Evolutionary conservation across 176 grass and related monocot species (phyloP), one percentile per base, ranked within the genome.

Genomic region (Musa troglodytarum): DNA sequence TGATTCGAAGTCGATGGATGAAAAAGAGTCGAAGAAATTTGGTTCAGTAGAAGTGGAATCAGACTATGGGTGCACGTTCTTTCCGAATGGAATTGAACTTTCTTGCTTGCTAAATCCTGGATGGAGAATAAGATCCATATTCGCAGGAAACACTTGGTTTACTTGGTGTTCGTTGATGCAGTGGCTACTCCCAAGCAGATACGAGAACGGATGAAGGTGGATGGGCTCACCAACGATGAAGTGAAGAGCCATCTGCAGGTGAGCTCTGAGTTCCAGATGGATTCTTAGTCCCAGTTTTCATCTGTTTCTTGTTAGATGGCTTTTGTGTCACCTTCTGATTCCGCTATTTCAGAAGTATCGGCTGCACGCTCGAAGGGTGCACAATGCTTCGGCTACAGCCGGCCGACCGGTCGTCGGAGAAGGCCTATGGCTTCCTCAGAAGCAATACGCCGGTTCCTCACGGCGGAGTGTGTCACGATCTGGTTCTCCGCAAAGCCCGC

Each of bases 221-320:
- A 96, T 24, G 93, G 89, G 61, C 89, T 96, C 25, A 96, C 93
- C 6, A 96, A 96, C 51, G 93, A 96, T 19, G 93, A 96, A 83
- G 93, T 96, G 20, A 96, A 96, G 73, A 96, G 93, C 85, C 93
- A 96, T 80, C 78, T 96, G 55, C 92, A 96, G 88, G 92, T 91
- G 34, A 6, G 34, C 6, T 43, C 0, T 43, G 34, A 43, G 0
- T 43, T 34, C 29, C 29, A 0, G 3, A 3, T 34, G 29, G 29
- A 34, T 34, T 34, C 29, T 34, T 34, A 4, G 4, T 34, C 29
- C 17, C 16, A 20, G 2, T 56, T 34, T 1, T 28, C 65, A 68
- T 34, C 14, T 49, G 57, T 7, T 72, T 75, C 49, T 26, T 17
- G 25, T 26, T 26, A 28, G 26, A 28, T 28, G 34, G 34, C 34